Evolutionary conservation across 805 yeast genomes (phyloP).

Genomic region (Nakazawaea ishiwadae): DNA sequence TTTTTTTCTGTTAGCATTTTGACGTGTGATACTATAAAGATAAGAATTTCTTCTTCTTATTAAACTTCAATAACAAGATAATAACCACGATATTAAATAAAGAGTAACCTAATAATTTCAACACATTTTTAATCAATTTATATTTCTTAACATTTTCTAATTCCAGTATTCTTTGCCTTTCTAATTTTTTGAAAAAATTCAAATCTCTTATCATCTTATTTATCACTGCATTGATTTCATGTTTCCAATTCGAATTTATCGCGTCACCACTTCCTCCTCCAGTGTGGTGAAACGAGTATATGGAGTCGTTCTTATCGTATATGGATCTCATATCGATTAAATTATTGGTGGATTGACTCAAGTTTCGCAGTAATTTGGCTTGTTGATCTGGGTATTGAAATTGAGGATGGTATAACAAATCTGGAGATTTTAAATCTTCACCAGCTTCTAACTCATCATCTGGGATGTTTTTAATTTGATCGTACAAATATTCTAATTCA

Average conservation of each 20-base stretch:
- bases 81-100: constrained; percentile 2
- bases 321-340: constrained; percentile 7
- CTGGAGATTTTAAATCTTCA: constrained; percentile 10
- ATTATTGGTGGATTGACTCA: constrained; percentile 4
- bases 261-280: constrained; percentile 22
- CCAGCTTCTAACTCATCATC: neutral
- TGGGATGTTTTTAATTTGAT: constrained; percentile 57
- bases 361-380: neutral
- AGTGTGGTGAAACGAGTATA: constrained; percentile 1
- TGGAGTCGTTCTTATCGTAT: constrained; percentile 6
- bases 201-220: constrained; percentile 40
- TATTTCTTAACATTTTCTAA: neutral
- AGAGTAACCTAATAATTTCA: constrained; percentile 2
- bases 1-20: neutral
- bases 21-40: neutral
- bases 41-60: constrained; percentile 3
- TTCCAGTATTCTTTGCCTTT: constrained; percentile 4
- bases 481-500: constrained; percentile 74
- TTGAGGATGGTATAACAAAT: constrained; percentile 14
- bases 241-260: constrained; percentile 44
- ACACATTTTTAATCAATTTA: neutral
- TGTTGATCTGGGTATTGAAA: neutral
- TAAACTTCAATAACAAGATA: constrained; percentile 1
- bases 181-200: constrained; percentile 16
- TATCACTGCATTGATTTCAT: constrained; percentile 44